Evolutionary conservation across 1,284 basidiomycete species (phyloP), one percentile per base, ranked within the genome.

Genomic region (Ustilago xerochloae): DNA sequence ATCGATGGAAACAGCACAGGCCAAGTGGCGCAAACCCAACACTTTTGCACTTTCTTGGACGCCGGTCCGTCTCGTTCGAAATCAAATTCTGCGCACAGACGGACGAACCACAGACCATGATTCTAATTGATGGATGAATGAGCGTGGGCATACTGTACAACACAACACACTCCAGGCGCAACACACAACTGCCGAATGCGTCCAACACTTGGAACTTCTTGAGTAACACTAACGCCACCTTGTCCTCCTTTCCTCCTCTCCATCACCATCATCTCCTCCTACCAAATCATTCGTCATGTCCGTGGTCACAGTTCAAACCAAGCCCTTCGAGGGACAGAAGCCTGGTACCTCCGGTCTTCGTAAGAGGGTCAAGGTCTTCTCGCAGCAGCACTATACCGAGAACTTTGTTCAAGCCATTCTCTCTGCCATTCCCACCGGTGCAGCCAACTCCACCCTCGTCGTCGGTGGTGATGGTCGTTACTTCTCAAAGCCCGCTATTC

Each of bases 361-460:
- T 18, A 84, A 84, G 76, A 61, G 81, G 26, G 83, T 84, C 61
- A 84, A 81, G 78, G 82, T 84, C 39, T 84, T 85, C 52, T 65
- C 79, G 46, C 83, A 83, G 78, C 84, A 93, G 90, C 90, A 98
- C 87, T 99, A 99, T 88, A 99, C 97, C 47, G 96, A 99, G 87
- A 99, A 99, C 89, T 99, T 99, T 83, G 86, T 98, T 64, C 96
- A 98, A 86, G 88, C 94, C 78, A 99, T 94, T 86, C 90, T 99
- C 79, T 90, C 93, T 80, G 92, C 94, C 59, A 93, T 98, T 86
- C 88, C 90, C 15, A 89, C 91, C 50, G 93, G 90, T 35, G 88
- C 87, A 9, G 81, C 86, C 73, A 87, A 86, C 61, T 86, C 91
- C 63, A 97, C 95, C 12, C 88, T 99, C 73, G 96, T 98, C 79